These are phyloP conservation scores for Letharia columbiana DNA, from an alignment of 495 filamentous ascomycete genomes.

Conservation along the genomic window DNA sequence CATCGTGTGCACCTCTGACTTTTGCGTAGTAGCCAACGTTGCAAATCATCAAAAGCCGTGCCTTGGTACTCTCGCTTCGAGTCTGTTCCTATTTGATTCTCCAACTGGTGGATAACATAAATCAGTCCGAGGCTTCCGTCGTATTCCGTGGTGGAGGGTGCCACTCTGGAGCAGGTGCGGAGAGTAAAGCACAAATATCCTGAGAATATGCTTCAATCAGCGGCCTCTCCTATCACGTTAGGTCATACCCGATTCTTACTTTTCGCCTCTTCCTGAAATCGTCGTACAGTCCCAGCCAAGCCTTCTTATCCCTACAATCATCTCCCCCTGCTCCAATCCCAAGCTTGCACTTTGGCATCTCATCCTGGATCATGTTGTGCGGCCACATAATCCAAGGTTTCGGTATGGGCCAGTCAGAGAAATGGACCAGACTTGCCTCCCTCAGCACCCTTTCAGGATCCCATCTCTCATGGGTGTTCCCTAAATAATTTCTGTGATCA, in stretches of 20 bases:
- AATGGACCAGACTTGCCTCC: conserved; percentile 71
- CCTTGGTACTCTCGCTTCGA: neutral
- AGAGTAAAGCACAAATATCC: conserved; percentile 43
- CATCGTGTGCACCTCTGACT: neutral
- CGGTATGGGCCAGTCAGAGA: conserved; percentile 71
- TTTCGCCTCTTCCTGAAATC: conserved; percentile 56
- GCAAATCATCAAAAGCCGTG: neutral
- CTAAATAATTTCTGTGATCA: conserved; percentile 54
- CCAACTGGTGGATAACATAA: neutral
- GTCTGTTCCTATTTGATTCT: neutral
- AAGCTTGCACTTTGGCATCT: conserved; percentile 51
- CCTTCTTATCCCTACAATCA: conserved; percentile 53
- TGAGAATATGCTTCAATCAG: conserved; percentile 15
- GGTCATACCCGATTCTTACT: conserved; percentile 29
- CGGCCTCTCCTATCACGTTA: neutral
- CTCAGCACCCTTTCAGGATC: conserved; percentile 52
- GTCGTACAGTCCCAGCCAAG: conserved; percentile 65
- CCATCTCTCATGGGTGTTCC: conserved; percentile 56
- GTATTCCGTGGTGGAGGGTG: conserved; percentile 21
- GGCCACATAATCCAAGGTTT: conserved; percentile 62
- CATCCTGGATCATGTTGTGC: conserved; percentile 42
- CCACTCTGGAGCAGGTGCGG: conserved; percentile 40
- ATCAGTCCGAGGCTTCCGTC: neutral
- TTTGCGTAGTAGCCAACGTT: neutral
- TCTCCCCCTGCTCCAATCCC: conserved; percentile 34